Evolutionary conservation across 2,329 filamentous ascomycete genomes (phyloP), one percentile per base, ranked within the genome.

Genomic region (Fusarium sp.): DNA sequence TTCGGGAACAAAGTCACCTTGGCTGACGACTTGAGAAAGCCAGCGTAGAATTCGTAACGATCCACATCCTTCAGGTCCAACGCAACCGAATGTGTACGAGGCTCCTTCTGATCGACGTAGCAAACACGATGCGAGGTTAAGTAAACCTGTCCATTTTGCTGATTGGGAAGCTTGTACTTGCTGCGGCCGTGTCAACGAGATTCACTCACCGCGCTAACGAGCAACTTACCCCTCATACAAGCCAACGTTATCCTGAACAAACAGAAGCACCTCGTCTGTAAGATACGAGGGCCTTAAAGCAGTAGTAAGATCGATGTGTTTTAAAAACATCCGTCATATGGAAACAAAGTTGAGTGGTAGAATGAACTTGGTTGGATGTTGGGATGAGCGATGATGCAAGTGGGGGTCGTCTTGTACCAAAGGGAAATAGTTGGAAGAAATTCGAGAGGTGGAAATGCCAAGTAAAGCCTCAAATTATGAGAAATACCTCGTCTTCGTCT

Each of bases 231-330:
- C 97, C 88, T 98, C 95, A 86, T 99, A 99, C 72, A 99, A 88
- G 77, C 97, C 97, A 79, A 99, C 95, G 83, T 95, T 95, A 88
- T 98, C 95, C 86, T 98, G 96, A 68, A 99, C 96, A 85, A 98
- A 98, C 69, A 99, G 89, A 64, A 98, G 88, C 77, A 94, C 93
- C 89, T 99, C 97, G 88, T 98, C 97, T 80, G 95, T 93, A 76
- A 97, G 90, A 82, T 98, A 93, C 71, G 93, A 93, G 79, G 97
- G 97, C 88, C 97, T 94, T 82, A 98, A 90, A 82, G 97, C 97
- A 86, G 96, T 98, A 68, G 97, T 99, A 80, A 99, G 91, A 85
- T 99, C 96, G 83, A 98, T 90, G 79, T 93, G 92, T 89, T 97
- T 96, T 88, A 98, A 89, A 90, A 97, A 98, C 96, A 98, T 98